Conservation (phyloP, 345 rosid genomes). For the Abelmoschus esculentus region DNA sequence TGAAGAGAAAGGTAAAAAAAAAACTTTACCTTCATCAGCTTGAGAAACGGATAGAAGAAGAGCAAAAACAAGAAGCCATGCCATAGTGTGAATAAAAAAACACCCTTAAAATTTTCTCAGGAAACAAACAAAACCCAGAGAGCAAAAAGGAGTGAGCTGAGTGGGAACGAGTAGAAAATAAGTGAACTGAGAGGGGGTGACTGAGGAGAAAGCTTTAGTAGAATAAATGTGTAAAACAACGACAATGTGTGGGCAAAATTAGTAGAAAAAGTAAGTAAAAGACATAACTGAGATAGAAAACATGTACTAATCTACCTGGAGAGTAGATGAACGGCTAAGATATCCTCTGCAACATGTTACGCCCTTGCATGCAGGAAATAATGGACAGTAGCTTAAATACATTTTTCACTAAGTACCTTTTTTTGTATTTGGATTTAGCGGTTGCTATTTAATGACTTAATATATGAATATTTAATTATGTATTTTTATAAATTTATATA, state of each 20-base stretch:
- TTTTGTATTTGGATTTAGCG: too few relatives aligned
- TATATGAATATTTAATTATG: too few relatives aligned
- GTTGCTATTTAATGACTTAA: too few relatives aligned
- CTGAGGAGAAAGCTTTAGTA: not conserved
- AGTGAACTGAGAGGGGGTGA: not conserved
- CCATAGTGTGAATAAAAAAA: conserved; percentile 10
- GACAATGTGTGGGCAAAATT: not conserved
- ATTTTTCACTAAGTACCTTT: too few relatives aligned
- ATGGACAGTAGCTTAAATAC: not conserved
- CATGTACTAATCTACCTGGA: conserved; percentile 11
- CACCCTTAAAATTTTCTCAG: not conserved
- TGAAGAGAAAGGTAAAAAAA: not conserved
- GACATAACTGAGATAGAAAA: not conserved
- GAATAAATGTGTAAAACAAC: not conserved
- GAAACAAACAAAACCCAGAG: too few relatives aligned
- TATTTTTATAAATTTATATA: too few relatives aligned
- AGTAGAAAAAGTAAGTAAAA: not conserved
- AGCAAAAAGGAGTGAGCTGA: conserved; percentile 9
- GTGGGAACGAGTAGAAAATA: not conserved
- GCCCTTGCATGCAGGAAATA: conserved; percentile 2
- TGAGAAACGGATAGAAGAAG: conserved; percentile 33
- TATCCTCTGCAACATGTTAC: conserved; percentile 15
- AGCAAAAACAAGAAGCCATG: conserved; percentile 17
- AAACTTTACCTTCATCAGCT: conserved; percentile 49
- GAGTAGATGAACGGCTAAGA: conserved; percentile 38